Base-by-base conservation (phyloP, 2,329 filamentous ascomycete genomes). In the Tolypocladium amazonense region DNA sequence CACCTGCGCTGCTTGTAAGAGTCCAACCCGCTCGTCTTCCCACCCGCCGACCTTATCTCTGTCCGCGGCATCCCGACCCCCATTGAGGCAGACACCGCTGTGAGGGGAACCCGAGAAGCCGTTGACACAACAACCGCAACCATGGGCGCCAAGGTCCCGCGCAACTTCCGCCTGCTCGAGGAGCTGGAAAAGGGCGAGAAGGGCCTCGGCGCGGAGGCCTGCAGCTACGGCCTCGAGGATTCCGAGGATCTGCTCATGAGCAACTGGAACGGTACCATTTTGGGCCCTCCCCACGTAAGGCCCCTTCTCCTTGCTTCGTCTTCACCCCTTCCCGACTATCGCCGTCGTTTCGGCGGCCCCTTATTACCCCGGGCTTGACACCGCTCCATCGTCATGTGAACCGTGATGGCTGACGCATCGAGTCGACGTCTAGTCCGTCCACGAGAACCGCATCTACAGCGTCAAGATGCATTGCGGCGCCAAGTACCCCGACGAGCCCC, bases 121-220 rank as follows among this genome's bases (percentile, higher is more conserved):
- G 30, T 3, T 4, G 50, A 23, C 14, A 37, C 30, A 37, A 23
- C 30, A 39, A 38, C 52, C 23, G 58, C 58, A 62, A 45, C 61
- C 67, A 77, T 75, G 72, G 64, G 69, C 47, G 75, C 76, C 66
- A 77, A 95, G 76, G 85, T 99, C 60, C 94, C 94, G 63, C 86
- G 94, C 73, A 97, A 97, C 79, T 99, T 99, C 75, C 88, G 93
- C 71, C 85, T 99, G 66, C 82, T 99, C 60, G 94, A 97, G 75
- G 94, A 99, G 85, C 83, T 99, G 25, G 94, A 99, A 80, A 97
- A 97, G 80, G 94, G 94, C 71, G 94, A 99, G 80, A 99, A 99
- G 77, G 94, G 94, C 63, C 83, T 94, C 64, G 93, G 94, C 71
- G 92, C 93, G 74, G 94, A 97, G 79, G 92, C 92, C 63, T 97